Evolutionary conservation across 495 filamentous ascomycete species (phyloP).

Genomic region (Amorphotheca resinae): DNA sequence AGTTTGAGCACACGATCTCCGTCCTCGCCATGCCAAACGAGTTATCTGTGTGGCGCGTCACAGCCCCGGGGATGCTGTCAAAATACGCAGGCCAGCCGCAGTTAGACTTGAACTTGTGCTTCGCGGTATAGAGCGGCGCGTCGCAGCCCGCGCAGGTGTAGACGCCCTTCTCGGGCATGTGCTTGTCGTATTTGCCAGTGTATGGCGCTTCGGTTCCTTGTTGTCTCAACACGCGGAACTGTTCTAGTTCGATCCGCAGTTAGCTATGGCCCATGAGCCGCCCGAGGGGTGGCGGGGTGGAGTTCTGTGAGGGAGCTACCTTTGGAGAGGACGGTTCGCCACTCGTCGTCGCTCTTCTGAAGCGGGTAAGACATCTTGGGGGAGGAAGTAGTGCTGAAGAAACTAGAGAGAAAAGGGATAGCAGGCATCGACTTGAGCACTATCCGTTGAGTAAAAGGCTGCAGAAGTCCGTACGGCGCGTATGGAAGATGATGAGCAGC

Average conservation of each 20-base stretch:
- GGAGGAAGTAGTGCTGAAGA: slow-evolving; percentile 50
- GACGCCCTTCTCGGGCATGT: slow-evolving; percentile 57
- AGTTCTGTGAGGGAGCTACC: slow-evolving; percentile 33
- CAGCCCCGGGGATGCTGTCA: slow-evolving; percentile 81
- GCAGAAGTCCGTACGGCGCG: slow-evolving; percentile 13
- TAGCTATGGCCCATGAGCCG: slow-evolving; percentile 8
- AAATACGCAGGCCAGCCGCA: slow-evolving; percentile 99
- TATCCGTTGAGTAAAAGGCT: slow-evolving; percentile 13
- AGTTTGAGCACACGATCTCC: slow-evolving; percentile 89
- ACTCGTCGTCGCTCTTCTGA: slow-evolving; percentile 69
- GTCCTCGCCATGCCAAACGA: slow-evolving; percentile 73
- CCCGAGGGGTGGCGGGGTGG: not conserved
- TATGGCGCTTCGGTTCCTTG: slow-evolving; percentile 79
- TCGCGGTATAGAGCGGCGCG: slow-evolving; percentile 78
- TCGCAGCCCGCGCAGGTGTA: slow-evolving; percentile 81
- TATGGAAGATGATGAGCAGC: slow-evolving; percentile 6
- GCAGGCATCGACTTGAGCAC: slow-evolving; percentile 25
- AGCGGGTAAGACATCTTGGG: slow-evolving; percentile 68
- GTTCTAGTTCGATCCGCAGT: slow-evolving; percentile 52
- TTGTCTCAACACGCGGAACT: slow-evolving; percentile 84
- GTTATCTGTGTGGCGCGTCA: slow-evolving; percentile 64
- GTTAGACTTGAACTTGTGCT: slow-evolving; percentile 88
- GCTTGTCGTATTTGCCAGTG: slow-evolving; percentile 77
- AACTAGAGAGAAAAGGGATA: slow-evolving; percentile 64
- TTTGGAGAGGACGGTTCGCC: slow-evolving; percentile 69